Conservation (phyloP, 352 stramenopile species). For the Globisporangium alternatum region DNA sequence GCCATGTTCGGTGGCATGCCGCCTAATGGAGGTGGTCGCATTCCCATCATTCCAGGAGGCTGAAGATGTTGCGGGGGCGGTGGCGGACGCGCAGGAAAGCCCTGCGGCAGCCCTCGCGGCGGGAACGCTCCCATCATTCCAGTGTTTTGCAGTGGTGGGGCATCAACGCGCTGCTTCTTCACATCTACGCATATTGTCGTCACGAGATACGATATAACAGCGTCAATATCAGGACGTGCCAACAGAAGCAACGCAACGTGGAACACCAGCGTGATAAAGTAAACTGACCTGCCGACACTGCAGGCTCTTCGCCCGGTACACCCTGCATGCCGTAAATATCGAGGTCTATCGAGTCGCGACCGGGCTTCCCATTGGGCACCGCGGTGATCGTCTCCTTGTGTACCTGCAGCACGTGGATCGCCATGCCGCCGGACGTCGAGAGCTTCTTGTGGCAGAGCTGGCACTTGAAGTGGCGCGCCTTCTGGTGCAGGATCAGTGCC, state of each 20-base stretch:
- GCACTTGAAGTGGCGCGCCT: conserved; percentile 92
- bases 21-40: conserved; percentile 42
- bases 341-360: conserved; percentile 71
- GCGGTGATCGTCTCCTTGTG: conserved; percentile 83
- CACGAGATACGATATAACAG: neutral
- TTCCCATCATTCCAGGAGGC: conserved; percentile 41
- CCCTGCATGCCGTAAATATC: conserved; percentile 92
- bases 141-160: neutral
- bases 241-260: neutral
- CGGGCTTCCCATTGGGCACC: conserved; percentile 86
- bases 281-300: conserved; percentile 19
- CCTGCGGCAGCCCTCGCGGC: conserved; percentile 35
- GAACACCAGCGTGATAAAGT: conserved; percentile 9
- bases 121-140: conserved; percentile 41
- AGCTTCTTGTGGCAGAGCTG: conserved; percentile 91
- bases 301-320: conserved; percentile 46
- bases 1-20: conserved; percentile 14
- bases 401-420: conserved; percentile 87
- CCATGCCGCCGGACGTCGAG: conserved; percentile 85
- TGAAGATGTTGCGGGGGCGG: conserved; percentile 48
- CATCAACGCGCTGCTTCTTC: conserved; percentile 56
- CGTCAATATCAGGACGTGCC: too few species aligned
- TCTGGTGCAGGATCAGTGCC: conserved; percentile 92
- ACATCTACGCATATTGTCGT: conserved; percentile 9
- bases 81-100: conserved; percentile 40